Percentiles rank a stretch among this genome's conserved stretches.
These are phyloP conservation scores for Apiosordaria backusii DNA, from an alignment of 495 filamentous ascomycete genomes.

Conservation along the genomic window DNA sequence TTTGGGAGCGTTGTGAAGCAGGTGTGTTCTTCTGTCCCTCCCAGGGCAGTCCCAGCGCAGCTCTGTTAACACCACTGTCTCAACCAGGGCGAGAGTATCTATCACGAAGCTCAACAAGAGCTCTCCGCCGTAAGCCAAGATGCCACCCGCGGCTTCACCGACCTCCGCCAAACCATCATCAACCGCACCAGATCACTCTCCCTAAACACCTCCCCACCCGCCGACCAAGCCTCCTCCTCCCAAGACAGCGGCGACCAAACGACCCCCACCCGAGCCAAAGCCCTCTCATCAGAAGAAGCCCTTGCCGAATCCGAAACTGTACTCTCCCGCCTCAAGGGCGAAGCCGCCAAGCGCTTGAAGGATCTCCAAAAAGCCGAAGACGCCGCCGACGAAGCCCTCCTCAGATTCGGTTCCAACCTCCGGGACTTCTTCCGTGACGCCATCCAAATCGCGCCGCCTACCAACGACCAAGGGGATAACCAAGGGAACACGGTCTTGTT, in stretches of 20 bases:
- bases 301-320: conserved; percentile 68
- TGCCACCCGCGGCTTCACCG: conserved; percentile 78
- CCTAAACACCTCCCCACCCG: conserved; percentile 44
- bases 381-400: conserved; percentile 92
- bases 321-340: conserved; percentile 74
- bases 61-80: background rate
- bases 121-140: conserved; percentile 72
- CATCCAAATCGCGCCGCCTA: conserved; percentile 75
- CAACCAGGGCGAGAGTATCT: conserved; percentile 74
- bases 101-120: conserved; percentile 78
- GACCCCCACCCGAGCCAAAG: conserved; percentile 41
- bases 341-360: conserved; percentile 79
- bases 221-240: conserved; percentile 15
- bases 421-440: conserved; percentile 89
- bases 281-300: conserved; percentile 48
- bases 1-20: conserved; percentile 87
- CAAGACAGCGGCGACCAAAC: conserved; percentile 38
- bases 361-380: conserved; percentile 94
- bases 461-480: conserved; percentile 30
- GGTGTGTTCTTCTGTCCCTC: conserved; percentile 40
- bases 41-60: background rate
- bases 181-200: conserved; percentile 72
- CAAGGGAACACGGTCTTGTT: conserved; percentile 61
- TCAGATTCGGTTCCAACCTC: conserved; percentile 89
- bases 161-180: conserved; percentile 63